Evolutionary conservation across 2,329 filamentous ascomycete species (phyloP), one percentile per base, ranked within the genome.

Genomic region (Penicillium sp.): DNA sequence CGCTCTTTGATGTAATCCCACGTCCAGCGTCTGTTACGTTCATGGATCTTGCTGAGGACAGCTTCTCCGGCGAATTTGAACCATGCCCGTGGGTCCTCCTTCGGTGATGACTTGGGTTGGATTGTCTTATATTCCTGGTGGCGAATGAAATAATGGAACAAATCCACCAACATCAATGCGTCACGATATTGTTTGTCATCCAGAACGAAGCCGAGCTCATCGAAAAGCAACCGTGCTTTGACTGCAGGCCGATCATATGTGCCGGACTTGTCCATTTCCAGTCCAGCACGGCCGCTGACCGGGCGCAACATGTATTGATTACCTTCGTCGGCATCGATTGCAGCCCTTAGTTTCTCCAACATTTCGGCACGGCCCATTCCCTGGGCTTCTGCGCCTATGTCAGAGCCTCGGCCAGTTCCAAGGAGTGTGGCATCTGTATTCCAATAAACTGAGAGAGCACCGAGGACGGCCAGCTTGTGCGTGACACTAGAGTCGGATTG

Each of bases 101-200:
- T 96, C 0, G 91, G 89, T 0, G 83, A 82, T 54, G 81, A 86
- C 68, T 95, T 94, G 4, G 94, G 94, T 65, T 96, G 91, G 55
- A 91, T 80, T 65, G 88, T 93, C 70, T 95, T 95, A 78, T 97
- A 97, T 71, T 99, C 93, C 71, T 97, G 94, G 62, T 99, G 94
- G 30, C 93, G 87, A 64, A 97, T 89, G 72, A 97, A 99, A 75
- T 96, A 97, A 73, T 99, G 94, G 78, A 99, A 99, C 2, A 97
- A 80, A 70, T 99, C 94, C 2, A 97, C 89, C 79, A 99, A 89
- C 94, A 99, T 99, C 55, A 99, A 77, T 5, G 88, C 91, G 75
- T 99, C 94, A 29, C 95, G 89, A 70, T 99, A 99, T 71, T 99
- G 94, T 61, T 97, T 85, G 61, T 99, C 93, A 63, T 99, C 95